A percentile compares a stretch with the other conserved stretches of the same genome.
These are phyloP conservation scores for Aspergillus sergii DNA, from an alignment of 2,329 filamentous ascomycete species.

Conservation along the genomic window DNA sequence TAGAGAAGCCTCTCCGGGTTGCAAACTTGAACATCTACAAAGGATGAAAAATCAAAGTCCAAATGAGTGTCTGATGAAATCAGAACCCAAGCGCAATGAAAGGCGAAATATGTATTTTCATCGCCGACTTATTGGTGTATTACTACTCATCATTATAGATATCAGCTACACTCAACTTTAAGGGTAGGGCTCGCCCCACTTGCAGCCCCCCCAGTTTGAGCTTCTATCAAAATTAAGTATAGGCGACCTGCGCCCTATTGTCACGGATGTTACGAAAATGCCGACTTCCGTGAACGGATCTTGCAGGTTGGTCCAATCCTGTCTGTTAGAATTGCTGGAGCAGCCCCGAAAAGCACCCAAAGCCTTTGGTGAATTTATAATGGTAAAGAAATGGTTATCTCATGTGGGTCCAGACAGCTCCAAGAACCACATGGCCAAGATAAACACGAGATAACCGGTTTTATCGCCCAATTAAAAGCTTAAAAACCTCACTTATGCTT, in stretches of 20 bases:
- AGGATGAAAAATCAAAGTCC: no score
- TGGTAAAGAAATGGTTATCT: neutral
- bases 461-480: neutral
- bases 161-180: neutral
- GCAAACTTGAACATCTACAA: no score
- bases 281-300: neutral
- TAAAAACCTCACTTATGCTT: neutral
- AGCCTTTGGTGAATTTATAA: neutral
- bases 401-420: neutral
- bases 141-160: neutral
- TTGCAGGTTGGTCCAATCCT: neutral
- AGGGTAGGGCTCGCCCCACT: neutral
- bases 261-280: neutral
- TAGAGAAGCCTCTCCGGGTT: no score
- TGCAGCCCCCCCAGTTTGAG: neutral
- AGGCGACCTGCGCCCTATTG: neutral
- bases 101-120: neutral
- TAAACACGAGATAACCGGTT: neutral
- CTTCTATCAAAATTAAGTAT: neutral
- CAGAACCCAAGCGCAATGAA: no score
- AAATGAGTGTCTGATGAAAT: neutral
- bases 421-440: neutral
- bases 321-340: neutral
- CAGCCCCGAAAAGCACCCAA: neutral
- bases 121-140: neutral